A percentile compares a stretch with the other conserved stretches of the same genome.
These are phyloP conservation scores for Penicillium sp. DNA, from an alignment of 2,329 filamentous ascomycete genomes.

Conservation along the genomic window DNA sequence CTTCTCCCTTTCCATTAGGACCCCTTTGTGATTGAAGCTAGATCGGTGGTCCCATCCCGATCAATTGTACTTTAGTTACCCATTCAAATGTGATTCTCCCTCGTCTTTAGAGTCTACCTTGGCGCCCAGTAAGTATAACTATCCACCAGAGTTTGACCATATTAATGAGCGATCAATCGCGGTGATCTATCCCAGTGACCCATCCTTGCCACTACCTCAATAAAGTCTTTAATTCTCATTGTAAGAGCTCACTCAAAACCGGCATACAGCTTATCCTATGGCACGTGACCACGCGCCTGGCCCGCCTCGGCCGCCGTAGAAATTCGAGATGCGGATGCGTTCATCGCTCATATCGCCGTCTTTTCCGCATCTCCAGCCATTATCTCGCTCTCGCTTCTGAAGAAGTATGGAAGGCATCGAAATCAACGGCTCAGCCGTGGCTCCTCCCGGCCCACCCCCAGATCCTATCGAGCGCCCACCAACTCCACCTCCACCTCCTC, in stretches of 20 bases:
- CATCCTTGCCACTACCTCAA: too few species aligned
- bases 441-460: slow-evolving; percentile 38
- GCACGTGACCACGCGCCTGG: slow-evolving; percentile 32
- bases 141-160: too few species aligned
- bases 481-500: slow-evolving; percentile 45
- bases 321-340: slow-evolving; percentile 29
- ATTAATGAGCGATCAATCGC: not conserved
- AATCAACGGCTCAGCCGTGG: slow-evolving; percentile 30
- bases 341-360: slow-evolving; percentile 9
- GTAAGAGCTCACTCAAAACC: not conserved
- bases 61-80: slow-evolving; percentile 36
- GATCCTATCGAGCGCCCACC: slow-evolving; percentile 41
- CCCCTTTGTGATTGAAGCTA: slow-evolving; percentile 22
- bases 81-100: slow-evolving; percentile 2
- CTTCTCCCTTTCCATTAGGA: not conserved
- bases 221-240: not conserved
- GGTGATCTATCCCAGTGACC: not conserved
- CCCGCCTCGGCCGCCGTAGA: slow-evolving; percentile 26
- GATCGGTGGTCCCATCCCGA: slow-evolving; percentile 26
- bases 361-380: slow-evolving; percentile 1
- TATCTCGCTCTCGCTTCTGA: not conserved
- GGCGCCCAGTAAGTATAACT: not conserved
- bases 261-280: too few species aligned
- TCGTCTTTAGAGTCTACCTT: not conserved
- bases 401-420: slow-evolving; percentile 39